Base-by-base conservation (phyloP, 805 yeast species). In the Sugiyamaella chiloensis region DNA sequence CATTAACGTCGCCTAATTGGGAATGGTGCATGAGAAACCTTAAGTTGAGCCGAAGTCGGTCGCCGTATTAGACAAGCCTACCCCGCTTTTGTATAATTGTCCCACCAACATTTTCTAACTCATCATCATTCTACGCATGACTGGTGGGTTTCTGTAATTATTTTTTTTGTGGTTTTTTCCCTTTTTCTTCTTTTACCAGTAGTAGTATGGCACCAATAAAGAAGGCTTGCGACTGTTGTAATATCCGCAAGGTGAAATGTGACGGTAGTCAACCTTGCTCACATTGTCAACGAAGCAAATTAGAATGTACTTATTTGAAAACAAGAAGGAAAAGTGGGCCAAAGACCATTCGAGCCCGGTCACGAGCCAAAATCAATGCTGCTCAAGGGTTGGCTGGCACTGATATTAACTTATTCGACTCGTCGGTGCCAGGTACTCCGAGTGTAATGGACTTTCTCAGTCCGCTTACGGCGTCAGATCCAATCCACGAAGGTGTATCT, bases 141-240 rank as follows among this genome's bases (percentile, higher is more conserved):
- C n/a, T n/a, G n/a, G n/a, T n/a, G n/a, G n/a, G n/a, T n/a, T n/a
- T n/a, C n/a, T n/a, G n/a, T n/a, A n/a, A n/a, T n/a, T n/a, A n/a
- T n/a, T n/a, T n/a, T n/a, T n/a, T n/a, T n/a, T n/a, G n/a, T n/a
- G n/a, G n/a, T n/a, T n/a, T n/a, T n/a, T n/a, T n/a, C n/a, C n/a
- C n/a, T n/a, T n/a, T n/a, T n/a, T n/a, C n/a, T n/a, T n/a, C n/a
- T n/a, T n/a, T n/a, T n/a, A n/a, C n/a, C n/a, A n/a, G n/a, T n/a
- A n/a, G n/a, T n/a, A n/a, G n/a, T n/a, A 40, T 72, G 21, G 66
- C 76, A 54, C 72, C 71, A 34, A 26, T 11, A 16, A 43, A 42
- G 39, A 41, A 46, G 24, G 54, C 54, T 16, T 51, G 54, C 20
- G 54, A 51, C 45, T 42, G 47, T 34, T 51, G 54, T 31, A 29